These are phyloP conservation scores for Metschnikowia noctiluminum DNA, from an alignment of 805 yeast genomes.

Conservation along the genomic window DNA sequence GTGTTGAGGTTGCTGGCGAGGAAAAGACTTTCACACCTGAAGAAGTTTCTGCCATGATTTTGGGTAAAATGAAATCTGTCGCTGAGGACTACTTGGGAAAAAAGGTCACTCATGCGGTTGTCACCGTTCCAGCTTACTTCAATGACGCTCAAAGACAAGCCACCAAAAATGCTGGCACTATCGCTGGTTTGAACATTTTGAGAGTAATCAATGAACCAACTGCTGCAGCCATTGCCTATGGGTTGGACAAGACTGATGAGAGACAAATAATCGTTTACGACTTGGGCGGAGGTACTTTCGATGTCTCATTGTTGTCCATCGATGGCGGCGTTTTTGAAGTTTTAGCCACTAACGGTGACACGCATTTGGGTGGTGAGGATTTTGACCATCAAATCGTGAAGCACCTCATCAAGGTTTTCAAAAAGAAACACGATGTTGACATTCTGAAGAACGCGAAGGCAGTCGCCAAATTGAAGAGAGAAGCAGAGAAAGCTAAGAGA, in stretches of 20 bases:
- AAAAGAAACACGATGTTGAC: constrained; percentile 20
- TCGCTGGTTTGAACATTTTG: constrained; percentile 22
- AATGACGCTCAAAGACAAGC: constrained; percentile 24
- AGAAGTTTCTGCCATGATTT: constrained; percentile 91
- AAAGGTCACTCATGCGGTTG: constrained; percentile 22
- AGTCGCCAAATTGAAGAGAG: constrained; percentile 22
- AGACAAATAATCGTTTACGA: constrained; percentile 22
- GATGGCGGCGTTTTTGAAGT: constrained; percentile 23
- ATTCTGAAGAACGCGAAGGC: constrained; percentile 20
- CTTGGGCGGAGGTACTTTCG: constrained; percentile 25
- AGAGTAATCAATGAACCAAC: constrained; percentile 23
- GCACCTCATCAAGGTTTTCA: constrained; percentile 19
- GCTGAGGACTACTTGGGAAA: constrained; percentile 23
- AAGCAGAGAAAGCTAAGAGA: constrained; percentile 24
- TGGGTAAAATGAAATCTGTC: constrained; percentile 72
- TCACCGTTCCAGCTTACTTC: constrained; percentile 22
- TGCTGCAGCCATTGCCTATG: constrained; percentile 28
- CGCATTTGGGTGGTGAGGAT: constrained; percentile 24
- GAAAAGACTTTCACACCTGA: constrained; percentile 87
- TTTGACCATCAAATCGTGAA: constrained; percentile 20
- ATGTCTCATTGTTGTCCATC: constrained; percentile 23
- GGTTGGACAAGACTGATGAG: constrained; percentile 24
- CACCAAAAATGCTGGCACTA: constrained; percentile 22
- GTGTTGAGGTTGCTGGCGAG: constrained; percentile 82
- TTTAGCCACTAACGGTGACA: constrained; percentile 40